phyloP scores from a whole-genome alignment of 1,284 basidiomycete genomes.

The Boletellus deceptivus region DNA sequence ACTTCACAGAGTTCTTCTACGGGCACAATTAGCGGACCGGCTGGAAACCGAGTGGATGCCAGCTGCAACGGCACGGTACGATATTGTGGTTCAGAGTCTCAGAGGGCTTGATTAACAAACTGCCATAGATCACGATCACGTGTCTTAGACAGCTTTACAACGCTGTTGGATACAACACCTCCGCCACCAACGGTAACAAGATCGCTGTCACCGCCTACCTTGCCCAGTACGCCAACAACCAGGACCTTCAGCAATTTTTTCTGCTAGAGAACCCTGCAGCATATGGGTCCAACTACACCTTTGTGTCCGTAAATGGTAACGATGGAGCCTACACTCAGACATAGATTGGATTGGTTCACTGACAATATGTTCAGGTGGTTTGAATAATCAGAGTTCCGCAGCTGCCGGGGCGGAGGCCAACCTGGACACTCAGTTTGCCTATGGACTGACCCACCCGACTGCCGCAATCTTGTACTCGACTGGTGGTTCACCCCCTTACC shows the following conservation, averaged over 20 bases:
- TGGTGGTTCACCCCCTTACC: slow-evolving; percentile 58
- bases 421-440: slow-evolving; percentile 67
- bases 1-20: slow-evolving; percentile 7
- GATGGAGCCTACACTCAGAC: neutral
- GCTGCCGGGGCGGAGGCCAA: slow-evolving; percentile 67
- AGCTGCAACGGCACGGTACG: slow-evolving; percentile 48
- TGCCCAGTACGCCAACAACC: slow-evolving; percentile 52
- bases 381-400: slow-evolving; percentile 56
- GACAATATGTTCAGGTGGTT: slow-evolving; percentile 39
- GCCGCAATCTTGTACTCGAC: slow-evolving; percentile 60
- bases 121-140: slow-evolving; percentile 43
- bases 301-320: slow-evolving; percentile 49
- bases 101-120: slow-evolving; percentile 22
- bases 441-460: slow-evolving; percentile 53
- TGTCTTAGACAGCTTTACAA: slow-evolving; percentile 56
- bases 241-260: slow-evolving; percentile 56
- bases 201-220: slow-evolving; percentile 59
- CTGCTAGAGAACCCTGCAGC: slow-evolving; percentile 37
- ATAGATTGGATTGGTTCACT: neutral
- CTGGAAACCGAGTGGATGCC: slow-evolving; percentile 43
- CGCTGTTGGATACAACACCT: slow-evolving; percentile 40
- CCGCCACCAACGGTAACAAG: slow-evolving; percentile 42
- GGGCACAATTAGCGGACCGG: slow-evolving; percentile 29
- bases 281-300: slow-evolving; percentile 32
- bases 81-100: slow-evolving; percentile 18